Base-by-base conservation (phyloP, 495 filamentous ascomycete genomes). In the Thozetella sp. region DNA sequence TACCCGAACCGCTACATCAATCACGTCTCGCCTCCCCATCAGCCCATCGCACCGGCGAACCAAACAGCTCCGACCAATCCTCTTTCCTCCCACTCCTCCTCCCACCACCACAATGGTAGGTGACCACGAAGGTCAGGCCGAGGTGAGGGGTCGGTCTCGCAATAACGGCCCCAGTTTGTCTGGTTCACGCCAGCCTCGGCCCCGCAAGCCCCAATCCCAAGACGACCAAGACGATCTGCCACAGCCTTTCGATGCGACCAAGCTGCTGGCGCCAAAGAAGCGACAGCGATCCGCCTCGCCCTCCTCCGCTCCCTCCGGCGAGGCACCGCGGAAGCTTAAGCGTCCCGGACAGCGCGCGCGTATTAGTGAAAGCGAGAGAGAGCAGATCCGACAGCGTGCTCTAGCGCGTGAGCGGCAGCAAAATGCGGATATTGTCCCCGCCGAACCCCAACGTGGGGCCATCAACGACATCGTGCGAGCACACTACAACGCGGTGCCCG, bases 401-500 rank as follows among this genome's bases (percentile, higher is more conserved):
- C 75, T 87, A 60, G 85, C 90, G 64, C 79, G 86, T 40, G 85
- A 94, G 55, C 84, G 83, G 61, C 77, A 80, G 53, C 79, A 84
- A 51, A 81, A 81, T 12, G 72, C 80, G 56, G 77, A 78, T 25
- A 76, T 72, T 15, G 72, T 64, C 20, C 68, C 67, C 65, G 75
- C 63, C 19, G 57, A 63, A 12, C 65, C 67, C 20, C 68, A 63
- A 69, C 80, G 60, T 66, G 65, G 76, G 9, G 87, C 88, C 9
- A 88, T 93, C 52, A 85, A 93, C 58, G 93, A 99, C 64, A 86
- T 94, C 0, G 96, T 97, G 17, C 83, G 86, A 12, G 88, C 94
- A 52, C 93, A 97, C 73, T 99, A 99, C 82, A 99, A 99, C 65
- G 86, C 91, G n/a, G 93, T 97, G 1, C 92, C 92, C 0, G 87